Evolutionary conservation across 257 asterid genomes (phyloP), one percentile per base, ranked within the genome.

Genomic region (Pogostemon cablin): DNA sequence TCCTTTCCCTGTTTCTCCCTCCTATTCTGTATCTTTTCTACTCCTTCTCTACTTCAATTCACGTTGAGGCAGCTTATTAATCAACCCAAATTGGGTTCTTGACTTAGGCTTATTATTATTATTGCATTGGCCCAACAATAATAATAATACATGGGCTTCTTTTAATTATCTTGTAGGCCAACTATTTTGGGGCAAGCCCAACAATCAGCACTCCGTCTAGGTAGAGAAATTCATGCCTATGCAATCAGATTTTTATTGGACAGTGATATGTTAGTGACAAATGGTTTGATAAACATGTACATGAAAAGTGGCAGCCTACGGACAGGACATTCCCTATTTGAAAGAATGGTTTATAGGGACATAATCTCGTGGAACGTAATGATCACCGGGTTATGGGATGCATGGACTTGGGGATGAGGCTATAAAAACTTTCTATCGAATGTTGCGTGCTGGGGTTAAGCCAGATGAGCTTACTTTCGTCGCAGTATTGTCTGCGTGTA

Each of bases 401-500:
- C 93, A 84, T 52, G 96, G 93, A 35, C 68, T 77, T 9, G 89
- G 92, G 9, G 47, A 47, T 7, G 61, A 25, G 48, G 89, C 91
- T 53, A 55, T 87, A 65, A 52, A 49, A 34, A 59, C 69, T 34
- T 83, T 84, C 69, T 37, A 83, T 38, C 76, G 65, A 62, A 80
- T 87, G 90, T 69, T 76, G 55, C 56, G 48, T 2, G 57, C 64
- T 2, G 88, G 83, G 37, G 56, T 74, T 67, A 55, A 69, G 72
- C 95, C 95, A 0, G 95, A 90, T 37, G 80, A 67, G 71, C 85
- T 86, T 54, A 84, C 91, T 40, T 86, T 90, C 47, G 84, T 87
- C 9, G 90, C 89, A 17, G 70, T 77, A 77, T 89, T 90, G 9
- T 87, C 96, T 50, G 92, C 91, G 2, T 90, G 95, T 69, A 82